Evolutionary conservation across 495 filamentous ascomycete genomes (phyloP).

Genomic region (Hypoxylon fragiforme): DNA sequence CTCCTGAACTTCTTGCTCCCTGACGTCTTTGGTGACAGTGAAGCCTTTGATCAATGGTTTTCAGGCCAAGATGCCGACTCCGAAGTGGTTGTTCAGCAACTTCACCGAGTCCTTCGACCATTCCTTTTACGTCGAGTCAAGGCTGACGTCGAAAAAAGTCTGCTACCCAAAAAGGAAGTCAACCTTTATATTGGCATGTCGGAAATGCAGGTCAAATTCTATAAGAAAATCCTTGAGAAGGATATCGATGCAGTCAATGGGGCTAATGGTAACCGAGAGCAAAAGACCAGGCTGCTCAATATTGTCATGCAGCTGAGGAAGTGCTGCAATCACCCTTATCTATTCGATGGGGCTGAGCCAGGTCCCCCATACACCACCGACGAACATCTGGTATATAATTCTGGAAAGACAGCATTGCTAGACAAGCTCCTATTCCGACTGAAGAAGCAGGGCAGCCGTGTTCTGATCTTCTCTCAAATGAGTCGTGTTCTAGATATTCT

Average conservation of each 20-base stretch:
- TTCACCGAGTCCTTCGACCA: constrained; percentile 89
- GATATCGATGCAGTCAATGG: constrained; percentile 99
- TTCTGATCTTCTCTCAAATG: constrained; percentile 99
- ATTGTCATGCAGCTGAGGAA: constrained; percentile 99
- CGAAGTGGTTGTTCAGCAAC: constrained; percentile 94
- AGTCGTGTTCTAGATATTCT: constrained; percentile 95
- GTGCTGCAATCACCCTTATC: constrained; percentile 98
- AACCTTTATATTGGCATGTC: constrained; percentile 99
- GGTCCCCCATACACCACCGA: constrained; percentile 98
- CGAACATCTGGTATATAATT: constrained; percentile 90
- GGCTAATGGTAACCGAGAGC: constrained; percentile 92
- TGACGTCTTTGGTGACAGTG: constrained; percentile 95
- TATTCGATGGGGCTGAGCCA: constrained; percentile 97
- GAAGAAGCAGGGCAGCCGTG: constrained; percentile 82
- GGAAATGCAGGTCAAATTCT: constrained; percentile 99
- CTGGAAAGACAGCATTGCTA: constrained; percentile 96
- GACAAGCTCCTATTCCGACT: constrained; percentile 88
- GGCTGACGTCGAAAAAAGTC: constrained; percentile 97
- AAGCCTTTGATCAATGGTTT: constrained; percentile 99
- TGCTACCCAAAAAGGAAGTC: constrained; percentile 95
- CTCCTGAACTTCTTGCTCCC: constrained; percentile 95
- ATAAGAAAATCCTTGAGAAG: constrained; percentile 97
- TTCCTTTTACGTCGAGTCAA: constrained; percentile 97
- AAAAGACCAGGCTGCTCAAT: constrained; percentile 98
- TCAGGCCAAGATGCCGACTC: constrained; percentile 84